A percentile compares a stretch with the other conserved stretches of the same genome.
Evolutionary conservation across 257 asterid species (phyloP).

Genomic region (Primulina tabacum): DNA sequence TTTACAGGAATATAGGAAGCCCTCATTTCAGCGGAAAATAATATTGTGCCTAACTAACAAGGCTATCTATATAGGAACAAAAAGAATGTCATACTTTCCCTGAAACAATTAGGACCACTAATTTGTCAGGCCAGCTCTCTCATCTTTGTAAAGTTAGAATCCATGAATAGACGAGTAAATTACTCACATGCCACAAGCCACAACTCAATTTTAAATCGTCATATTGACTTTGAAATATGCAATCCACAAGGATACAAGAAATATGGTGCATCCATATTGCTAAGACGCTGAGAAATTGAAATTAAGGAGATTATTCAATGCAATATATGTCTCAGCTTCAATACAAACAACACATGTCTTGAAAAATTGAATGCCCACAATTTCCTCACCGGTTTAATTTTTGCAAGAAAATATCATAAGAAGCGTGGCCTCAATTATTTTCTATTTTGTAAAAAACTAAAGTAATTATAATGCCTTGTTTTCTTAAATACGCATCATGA

Average conservation of each 20-base stretch:
- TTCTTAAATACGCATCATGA: constrained; percentile 9
- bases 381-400: background rate
- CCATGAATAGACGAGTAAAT: background rate
- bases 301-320: constrained; percentile 13
- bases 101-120: background rate
- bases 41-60: no score
- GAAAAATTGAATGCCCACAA: constrained; percentile 4
- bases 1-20: no score
- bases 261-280: background rate
- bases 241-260: constrained; percentile 10
- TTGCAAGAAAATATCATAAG: constrained; percentile 7
- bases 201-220: background rate
- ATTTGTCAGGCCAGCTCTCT: background rate
- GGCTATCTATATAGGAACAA: background rate
- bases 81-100: background rate
- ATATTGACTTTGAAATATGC: constrained; percentile 1
- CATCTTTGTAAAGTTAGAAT: background rate
- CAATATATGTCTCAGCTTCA: background rate
- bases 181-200: background rate
- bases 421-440: background rate
- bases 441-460: background rate
- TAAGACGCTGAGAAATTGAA: constrained; percentile 12
- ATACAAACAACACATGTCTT: background rate
- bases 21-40: no score
- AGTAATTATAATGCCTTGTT: background rate